phyloP scores from a whole-genome alignment of 805 yeast genomes.

The Candida bentonensis region DNA sequence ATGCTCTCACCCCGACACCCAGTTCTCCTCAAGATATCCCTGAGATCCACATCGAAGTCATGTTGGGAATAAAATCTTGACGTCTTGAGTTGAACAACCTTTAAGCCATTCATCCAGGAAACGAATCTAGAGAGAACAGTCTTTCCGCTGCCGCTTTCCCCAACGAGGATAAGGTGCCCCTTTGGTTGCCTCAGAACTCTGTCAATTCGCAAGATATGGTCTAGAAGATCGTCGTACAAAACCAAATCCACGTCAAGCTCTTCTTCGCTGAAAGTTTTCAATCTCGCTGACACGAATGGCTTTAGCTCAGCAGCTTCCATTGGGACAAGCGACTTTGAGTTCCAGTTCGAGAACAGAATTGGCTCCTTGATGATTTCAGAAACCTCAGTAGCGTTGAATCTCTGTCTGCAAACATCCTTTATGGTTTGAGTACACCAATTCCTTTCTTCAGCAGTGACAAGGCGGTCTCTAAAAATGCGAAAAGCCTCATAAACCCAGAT shows the following conservation, averaged over 20 bases:
- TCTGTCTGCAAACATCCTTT: constrained; percentile 18
- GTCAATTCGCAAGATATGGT: constrained; percentile 65
- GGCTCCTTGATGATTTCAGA: constrained; percentile 30
- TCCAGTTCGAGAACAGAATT: constrained; percentile 62
- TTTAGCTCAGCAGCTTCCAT: constrained; percentile 36
- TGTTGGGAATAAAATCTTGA: constrained; percentile 36
- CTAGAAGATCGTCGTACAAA: constrained; percentile 55
- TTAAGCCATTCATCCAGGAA: constrained; percentile 80
- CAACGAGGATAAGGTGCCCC: constrained; percentile 80
- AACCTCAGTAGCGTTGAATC: constrained; percentile 36
- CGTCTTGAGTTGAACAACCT: constrained; percentile 43
- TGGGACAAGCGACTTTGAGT: constrained; percentile 45
- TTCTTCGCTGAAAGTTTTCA: constrained; percentile 66
- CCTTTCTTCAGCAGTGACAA: constrained; percentile 35
- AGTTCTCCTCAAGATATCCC: constrained; percentile 35
- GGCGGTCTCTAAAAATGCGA: constrained; percentile 63
- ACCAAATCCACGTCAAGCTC: constrained; percentile 48
- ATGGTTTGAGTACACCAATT: constrained; percentile 32
- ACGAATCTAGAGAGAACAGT: constrained; percentile 66
- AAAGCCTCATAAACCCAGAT: constrained; percentile 74
- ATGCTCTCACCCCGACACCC: constrained; percentile 44
- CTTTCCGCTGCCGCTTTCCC: constrained; percentile 73
- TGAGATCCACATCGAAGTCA: constrained; percentile 57
- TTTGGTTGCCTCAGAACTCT: constrained; percentile 72
- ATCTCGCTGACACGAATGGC: constrained; percentile 45